Evolutionary conservation across 371 early-diverging fungal species (phyloP), one percentile per base, ranked within the genome.

Genomic region (Mortierella sp.): DNA sequence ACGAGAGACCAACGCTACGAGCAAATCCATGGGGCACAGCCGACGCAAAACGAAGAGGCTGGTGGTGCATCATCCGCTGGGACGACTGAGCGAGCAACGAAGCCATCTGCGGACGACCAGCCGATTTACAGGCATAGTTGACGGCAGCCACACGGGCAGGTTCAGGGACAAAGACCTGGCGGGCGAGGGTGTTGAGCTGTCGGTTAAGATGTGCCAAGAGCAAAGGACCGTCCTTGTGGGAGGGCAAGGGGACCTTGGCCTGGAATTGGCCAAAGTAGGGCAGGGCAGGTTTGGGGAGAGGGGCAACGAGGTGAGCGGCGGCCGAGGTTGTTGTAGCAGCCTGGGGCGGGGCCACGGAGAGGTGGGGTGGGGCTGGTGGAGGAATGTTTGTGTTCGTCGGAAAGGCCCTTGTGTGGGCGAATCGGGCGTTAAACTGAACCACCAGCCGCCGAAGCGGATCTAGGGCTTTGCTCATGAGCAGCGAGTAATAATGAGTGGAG

Each of bases 401-500:
- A n/a, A 74, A 64, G 19, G 74, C 75, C 76, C 66, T 82, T 29
- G 72, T 45, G 45, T 69, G 78, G 66, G 78, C 75, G 45, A 82
- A 41, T 48, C 83, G 74, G 69, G 83, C 74, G 53, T 82, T 82
- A 61, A 82, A 78, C 78, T 77, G 78, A 26, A 77, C 83, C 78
- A 82, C 76, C 83, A 82, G 83, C 75, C 83, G 78, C 72, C 78
- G 74, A 43, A 82, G 83, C 76, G 83, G 83, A 61, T 82, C 83
- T 50, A 82, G 71, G 64, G 83, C 78, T 68, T 75, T 82, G 70
- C 75, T 82, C 83, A 82, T 81, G 52, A 29, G 73, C 50, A 37
- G 66, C 37, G 53, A 48, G 5, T 45, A 34, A 50, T 31, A 29
- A 14, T 3, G 19, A 31, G 24, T 63, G 26, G 63, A 61, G 53